phyloP scores from a whole-genome alignment of 208 protist species.

The Wallacemonas sp. region DNA sequence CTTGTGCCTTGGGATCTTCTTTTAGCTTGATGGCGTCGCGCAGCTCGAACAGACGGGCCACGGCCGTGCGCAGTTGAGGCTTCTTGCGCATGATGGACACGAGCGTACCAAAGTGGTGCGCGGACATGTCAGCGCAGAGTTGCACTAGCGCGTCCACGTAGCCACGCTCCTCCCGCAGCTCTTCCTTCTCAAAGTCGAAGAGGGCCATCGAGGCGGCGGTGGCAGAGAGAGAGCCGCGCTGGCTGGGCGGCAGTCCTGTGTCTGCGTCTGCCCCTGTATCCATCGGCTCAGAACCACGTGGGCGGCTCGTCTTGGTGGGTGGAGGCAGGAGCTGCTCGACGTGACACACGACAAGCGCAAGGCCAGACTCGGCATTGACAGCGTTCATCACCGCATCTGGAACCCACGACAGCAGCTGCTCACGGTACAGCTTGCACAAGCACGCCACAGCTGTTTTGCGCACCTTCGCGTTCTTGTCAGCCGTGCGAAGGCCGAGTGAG shows the following conservation, averaged over 20 bases:
- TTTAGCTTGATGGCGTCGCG: conserved; percentile 35
- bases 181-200: conserved; percentile 71
- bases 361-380: conserved; percentile 45
- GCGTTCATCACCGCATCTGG: conserved; percentile 51
- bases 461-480: conserved; percentile 66
- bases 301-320: conserved; percentile 13
- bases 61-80: conserved; percentile 33
- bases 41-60: conserved; percentile 56
- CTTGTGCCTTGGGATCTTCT: conserved; percentile 40
- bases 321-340: conserved; percentile 56
- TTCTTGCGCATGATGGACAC: conserved; percentile 51
- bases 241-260: too few relatives aligned
- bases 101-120: conserved; percentile 37
- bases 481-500: conserved; percentile 54
- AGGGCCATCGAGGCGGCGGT: conserved; percentile 17
- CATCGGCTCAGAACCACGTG: not conserved
- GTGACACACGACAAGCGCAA: conserved; percentile 26
- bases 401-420: conserved; percentile 50
- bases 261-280: not conserved
- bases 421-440: conserved; percentile 51
- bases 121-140: conserved; percentile 51
- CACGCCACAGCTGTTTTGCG: conserved; percentile 53
- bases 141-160: conserved; percentile 53
- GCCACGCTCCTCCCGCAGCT: conserved; percentile 20
- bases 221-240: too few relatives aligned